Conservation (phyloP, 2,329 filamentous ascomycete genomes). For the Neonectria faginata region DNA sequence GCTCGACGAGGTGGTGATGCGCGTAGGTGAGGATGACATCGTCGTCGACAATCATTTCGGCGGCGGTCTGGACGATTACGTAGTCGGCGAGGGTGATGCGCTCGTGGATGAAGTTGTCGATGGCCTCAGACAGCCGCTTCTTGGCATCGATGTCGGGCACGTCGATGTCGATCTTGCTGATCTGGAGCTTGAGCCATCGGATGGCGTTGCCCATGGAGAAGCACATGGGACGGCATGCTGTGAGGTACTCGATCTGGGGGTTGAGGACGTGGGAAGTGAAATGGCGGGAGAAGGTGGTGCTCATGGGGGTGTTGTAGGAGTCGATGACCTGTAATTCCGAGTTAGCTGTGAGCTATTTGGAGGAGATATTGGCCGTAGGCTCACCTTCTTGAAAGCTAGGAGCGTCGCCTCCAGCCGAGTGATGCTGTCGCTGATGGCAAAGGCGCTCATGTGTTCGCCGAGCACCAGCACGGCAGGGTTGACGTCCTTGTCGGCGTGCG, state of each 20-base stretch:
- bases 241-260: constrained; percentile 94
- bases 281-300: constrained; percentile 88
- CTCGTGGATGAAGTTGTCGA: constrained; percentile 91
- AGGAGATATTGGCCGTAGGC: constrained; percentile 24
- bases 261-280: constrained; percentile 91
- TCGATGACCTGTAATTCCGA: constrained; percentile 77
- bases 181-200: constrained; percentile 90
- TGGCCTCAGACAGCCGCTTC: constrained; percentile 78
- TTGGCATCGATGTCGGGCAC: constrained; percentile 86
- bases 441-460: constrained; percentile 90
- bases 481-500: constrained; percentile 78
- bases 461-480: constrained; percentile 87
- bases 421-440: constrained; percentile 89
- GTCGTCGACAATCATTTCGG: constrained; percentile 79
- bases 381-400: constrained; percentile 86
- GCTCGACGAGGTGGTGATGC: constrained; percentile 86
- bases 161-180: constrained; percentile 90
- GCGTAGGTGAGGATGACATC: constrained; percentile 90
- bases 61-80: constrained; percentile 83
- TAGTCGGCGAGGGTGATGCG: constrained; percentile 88
- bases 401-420: constrained; percentile 89
- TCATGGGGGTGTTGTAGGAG: constrained; percentile 89
- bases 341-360: constrained; percentile 17
- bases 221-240: constrained; percentile 93
- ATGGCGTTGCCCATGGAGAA: constrained; percentile 98